Evolutionary conservation across 495 filamentous ascomycete species (phyloP), one percentile per base, ranked within the genome.

Genomic region (Hypoxylon fuscum): DNA sequence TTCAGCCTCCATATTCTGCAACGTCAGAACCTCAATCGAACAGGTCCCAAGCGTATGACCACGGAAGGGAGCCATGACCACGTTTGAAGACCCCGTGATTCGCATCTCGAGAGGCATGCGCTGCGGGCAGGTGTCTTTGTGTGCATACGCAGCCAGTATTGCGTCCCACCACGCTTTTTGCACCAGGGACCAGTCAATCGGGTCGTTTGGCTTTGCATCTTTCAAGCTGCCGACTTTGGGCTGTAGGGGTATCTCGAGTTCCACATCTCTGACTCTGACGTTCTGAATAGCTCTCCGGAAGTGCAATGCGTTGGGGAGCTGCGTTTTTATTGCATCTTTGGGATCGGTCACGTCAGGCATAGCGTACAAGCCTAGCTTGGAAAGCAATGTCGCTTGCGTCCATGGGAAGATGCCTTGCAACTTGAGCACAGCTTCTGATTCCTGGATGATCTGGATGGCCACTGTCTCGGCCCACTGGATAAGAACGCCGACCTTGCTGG

Each of bases 201-300:
- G 63, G 64, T 1, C 73, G 61, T 47, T 76, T 69, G 10, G 62
- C 59, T 5, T 37, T 46, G 14, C 69, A 41, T 5, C 55, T 12
- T 50, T 58, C 37, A 58, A 37, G 27, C 37, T 58, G 20, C 55
- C 55, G n/a, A 27, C 45, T 27, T 58, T 58, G 18, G 73, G 50
- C 21, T 77, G 75, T 10, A 83, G 68, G 0, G 81, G 81, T 22
- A 84, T 82, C 56, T 81, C 72, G 20, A 81, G 65, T 53, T 84
- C 81, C 22, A 79, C 68, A 40, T 83, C 79, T 4, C 78, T 72
- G n/a, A 83, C 80, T 1, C 80, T 68, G 71, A 80, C 77, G 54
- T 83, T 85, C 57, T 84, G 82, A 12, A 82, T 70, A 6, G 79
- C 82, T 8, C 82, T 77, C 1, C 78, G 77, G 71, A 83, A 84